Conservation (phyloP, 345 rosid species). For the Chamaenerion angustifolium region DNA sequence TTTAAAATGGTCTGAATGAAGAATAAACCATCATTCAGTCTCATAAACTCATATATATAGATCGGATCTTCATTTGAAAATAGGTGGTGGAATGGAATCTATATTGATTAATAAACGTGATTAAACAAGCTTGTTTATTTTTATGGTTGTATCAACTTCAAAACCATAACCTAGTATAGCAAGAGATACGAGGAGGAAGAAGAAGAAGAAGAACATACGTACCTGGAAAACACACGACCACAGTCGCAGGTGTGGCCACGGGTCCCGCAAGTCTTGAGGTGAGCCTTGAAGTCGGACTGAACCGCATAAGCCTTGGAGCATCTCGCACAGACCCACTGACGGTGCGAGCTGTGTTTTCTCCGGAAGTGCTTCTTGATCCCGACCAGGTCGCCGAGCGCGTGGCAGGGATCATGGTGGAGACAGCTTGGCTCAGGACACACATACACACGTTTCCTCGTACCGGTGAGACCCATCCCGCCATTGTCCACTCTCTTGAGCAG, state of each 20-base stretch:
- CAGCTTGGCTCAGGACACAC: constrained; percentile 93
- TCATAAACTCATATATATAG: too few species aligned
- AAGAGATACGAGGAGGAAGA: neutral
- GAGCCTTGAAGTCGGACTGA: constrained; percentile 94
- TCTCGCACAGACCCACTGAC: constrained; percentile 87
- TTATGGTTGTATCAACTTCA: too few species aligned
- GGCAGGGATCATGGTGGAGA: constrained; percentile 88
- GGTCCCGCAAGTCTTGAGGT: constrained; percentile 94
- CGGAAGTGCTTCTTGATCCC: constrained; percentile 92
- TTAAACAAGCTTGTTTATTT: too few species aligned
- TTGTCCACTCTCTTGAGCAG: constrained; percentile 55
- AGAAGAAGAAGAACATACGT: neutral
- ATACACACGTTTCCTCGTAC: constrained; percentile 60
- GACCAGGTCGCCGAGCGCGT: constrained; percentile 93
- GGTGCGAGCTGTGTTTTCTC: constrained; percentile 75
- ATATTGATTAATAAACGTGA: too few species aligned
- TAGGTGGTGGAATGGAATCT: too few species aligned
- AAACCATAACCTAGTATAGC: too few species aligned
- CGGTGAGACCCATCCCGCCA: constrained; percentile 19
- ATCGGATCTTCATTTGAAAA: too few species aligned
- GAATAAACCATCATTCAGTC: too few species aligned
- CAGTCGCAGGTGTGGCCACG: constrained; percentile 97
- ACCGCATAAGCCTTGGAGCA: constrained; percentile 96
- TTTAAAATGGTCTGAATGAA: too few species aligned
- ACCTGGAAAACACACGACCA: constrained; percentile 97